Evolutionary conservation across 2,329 filamentous ascomycete species (phyloP), one percentile per base, ranked within the genome.

Genomic region (Thelonectria rubi): DNA sequence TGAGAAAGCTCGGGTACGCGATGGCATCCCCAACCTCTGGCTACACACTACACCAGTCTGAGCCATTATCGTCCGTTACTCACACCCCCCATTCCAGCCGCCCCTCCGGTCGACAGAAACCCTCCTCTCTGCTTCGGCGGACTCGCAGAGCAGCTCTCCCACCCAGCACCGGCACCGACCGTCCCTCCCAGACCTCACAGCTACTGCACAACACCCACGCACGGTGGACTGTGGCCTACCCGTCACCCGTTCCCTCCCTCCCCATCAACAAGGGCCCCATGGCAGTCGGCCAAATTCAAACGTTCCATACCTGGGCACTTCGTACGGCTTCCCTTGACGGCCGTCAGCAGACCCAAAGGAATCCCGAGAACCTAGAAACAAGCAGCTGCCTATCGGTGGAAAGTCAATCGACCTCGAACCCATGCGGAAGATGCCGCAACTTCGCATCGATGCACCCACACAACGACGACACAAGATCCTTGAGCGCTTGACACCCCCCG

Each of bases 1-100:
- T 45, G 54, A n/a, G 39, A 47, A 24, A 42, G 56, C 12, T 5
- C 34, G 11, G 34, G 34, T 43, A 55, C 53, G 26, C 53, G 53
- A 61, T 58, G 59, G 43, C 40, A 58, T 62, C 39, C 54, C 34
- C 21, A 58, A 62, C 39, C 45, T 47, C 37, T 58, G 47, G 12
- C 54, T 57, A 46, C 53, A n/a, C 59, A 63, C 65, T 57, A 60
- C 56, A 68, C 58, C 62, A 47, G 60, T 59, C 56, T 63, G 65
- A 70, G 61, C 68, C 62, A 68, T 66, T 56, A 55, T 60, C 61
- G 5, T 47, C n/a, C 46, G 32, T 39, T 58, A 45, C 30, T 37
- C 30, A 12, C 59, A 58, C 54, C 8, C 54, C 59, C 51, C 40
- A 24, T 40, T 42, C 50, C 48, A 43, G 12, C 17, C 18, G 42